These are phyloP conservation scores for Pseudogymnoascus sp. DNA, from an alignment of 2,329 filamentous ascomycete species.

Conservation along the genomic window DNA sequence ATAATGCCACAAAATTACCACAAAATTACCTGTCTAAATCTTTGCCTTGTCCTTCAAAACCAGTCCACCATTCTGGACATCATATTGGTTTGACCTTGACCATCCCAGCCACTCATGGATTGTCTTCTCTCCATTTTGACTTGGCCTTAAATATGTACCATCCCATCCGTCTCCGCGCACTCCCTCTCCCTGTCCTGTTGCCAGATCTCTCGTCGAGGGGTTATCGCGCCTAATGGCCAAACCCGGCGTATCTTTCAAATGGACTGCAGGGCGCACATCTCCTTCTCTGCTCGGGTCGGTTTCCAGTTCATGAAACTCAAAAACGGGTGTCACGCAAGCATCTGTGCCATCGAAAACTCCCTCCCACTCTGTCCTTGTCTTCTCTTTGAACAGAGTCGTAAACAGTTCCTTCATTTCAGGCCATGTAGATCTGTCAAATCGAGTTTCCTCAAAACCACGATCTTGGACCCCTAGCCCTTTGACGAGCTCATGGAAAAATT, in stretches of 20 bases:
- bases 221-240: conserved; percentile 48
- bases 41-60: conserved; percentile 41
- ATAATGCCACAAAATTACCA: neutral
- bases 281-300: conserved; percentile 42
- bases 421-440: conserved; percentile 60
- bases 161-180: conserved; percentile 61
- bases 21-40: conserved; percentile 29
- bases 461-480: conserved; percentile 55
- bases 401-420: conserved; percentile 56
- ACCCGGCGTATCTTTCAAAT: conserved; percentile 61
- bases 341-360: conserved; percentile 79
- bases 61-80: conserved; percentile 55
- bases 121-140: conserved; percentile 63
- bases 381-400: conserved; percentile 55
- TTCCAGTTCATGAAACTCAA: conserved; percentile 67
- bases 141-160: conserved; percentile 51
- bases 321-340: conserved; percentile 84
- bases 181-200: conserved; percentile 53
- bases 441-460: conserved; percentile 42
- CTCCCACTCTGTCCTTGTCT: conserved; percentile 76
- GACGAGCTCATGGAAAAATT: conserved; percentile 68
- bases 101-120: conserved; percentile 71
- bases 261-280: conserved; percentile 64
- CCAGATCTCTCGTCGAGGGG: conserved; percentile 30
- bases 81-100: conserved; percentile 63